Conservation (phyloP, 495 filamentous ascomycete genomes). For the Aspergillus sparsus region DNA sequence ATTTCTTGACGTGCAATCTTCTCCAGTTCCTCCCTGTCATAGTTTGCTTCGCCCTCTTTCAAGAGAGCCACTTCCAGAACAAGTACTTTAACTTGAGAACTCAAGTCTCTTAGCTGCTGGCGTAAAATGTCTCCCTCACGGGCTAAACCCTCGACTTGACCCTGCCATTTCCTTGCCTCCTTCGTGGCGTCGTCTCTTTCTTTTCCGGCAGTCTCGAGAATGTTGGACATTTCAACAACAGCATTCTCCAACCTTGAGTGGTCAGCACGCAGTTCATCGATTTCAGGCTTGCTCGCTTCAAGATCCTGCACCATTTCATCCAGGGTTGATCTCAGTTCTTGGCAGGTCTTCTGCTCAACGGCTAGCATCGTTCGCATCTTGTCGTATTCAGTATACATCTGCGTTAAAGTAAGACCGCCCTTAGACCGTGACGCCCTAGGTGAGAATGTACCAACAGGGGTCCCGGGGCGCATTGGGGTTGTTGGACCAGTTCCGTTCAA, state of each 20-base stretch:
- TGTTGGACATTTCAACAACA: conserved; percentile 75
- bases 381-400: conserved; percentile 67
- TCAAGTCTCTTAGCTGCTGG: conserved; percentile 87
- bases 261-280: conserved; percentile 60
- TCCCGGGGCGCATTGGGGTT: conserved; percentile 51
- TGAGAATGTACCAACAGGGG: conserved; percentile 55
- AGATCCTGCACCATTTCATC: conserved; percentile 74
- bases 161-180: conserved; percentile 70
- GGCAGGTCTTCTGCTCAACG: conserved; percentile 66
- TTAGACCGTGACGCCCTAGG: conserved; percentile 59
- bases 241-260: conserved; percentile 60
- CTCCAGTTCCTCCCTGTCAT: conserved; percentile 71
- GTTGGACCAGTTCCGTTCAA: conserved; percentile 50
- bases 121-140: conserved; percentile 78
- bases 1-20: conserved; percentile 66
- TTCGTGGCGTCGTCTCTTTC: conserved; percentile 59
- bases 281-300: conserved; percentile 60
- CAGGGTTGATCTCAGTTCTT: conserved; percentile 69
- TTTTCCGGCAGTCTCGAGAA: conserved; percentile 56
- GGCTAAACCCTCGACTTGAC: conserved; percentile 64
- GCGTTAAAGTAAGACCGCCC: conserved; percentile 62
- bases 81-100: conserved; percentile 84
- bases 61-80: conserved; percentile 76
- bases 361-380: conserved; percentile 60
- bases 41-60: conserved; percentile 73